Evolutionary conservation across 2,329 filamentous ascomycete species (phyloP), one percentile per base, ranked within the genome.

Genomic region (Calonectria crousiana): DNA sequence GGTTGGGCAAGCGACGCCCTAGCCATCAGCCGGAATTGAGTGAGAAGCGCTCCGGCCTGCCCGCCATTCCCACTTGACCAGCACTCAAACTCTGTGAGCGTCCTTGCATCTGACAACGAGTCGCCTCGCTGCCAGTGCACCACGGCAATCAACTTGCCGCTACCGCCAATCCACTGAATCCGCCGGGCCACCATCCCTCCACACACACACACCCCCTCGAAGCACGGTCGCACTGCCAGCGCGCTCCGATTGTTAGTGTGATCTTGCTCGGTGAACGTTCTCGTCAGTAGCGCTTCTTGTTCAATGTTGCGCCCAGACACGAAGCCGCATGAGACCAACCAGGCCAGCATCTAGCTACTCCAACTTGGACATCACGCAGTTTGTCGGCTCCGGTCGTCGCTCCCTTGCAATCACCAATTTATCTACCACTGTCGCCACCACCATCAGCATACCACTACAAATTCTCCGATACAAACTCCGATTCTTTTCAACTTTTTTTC

Each of bases 221-320:
- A 67, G 38, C 77, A 74, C 66, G 38, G 56, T 60, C 64, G 58
- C 60, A 41, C 49, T 60, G 32, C 47, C 60, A 62, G 30, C 52
- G 65, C 68, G 58, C 73, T 73, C 71, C 49, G 36, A 49, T 47
- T 70, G 72, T 72, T 81, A 79, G 79, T 65, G 66, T 76, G 65
- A n/a, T 72, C 47, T 71, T 71, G 76, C 78, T 82, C 81, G 81
- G 81, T 83, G 81, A 83, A 73, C 79, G 74, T 83, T 83, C 80
- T 82, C 64, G 81, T 83, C 76, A 32, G 76, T 80, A 80, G 80
- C 77, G 76, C 74, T 70, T 49, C 58, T 71, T 71, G 74, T 74
- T 72, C 75, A 72, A 74, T 74, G 74, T 76, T 74, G 75, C 77
- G 77, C 76, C 74, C 75, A 75, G 74, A 64, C 60, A 76, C 75